Evolutionary conservation across 345 rosid genomes (phyloP).

Genomic region (Bretschneidera sinensis): DNA sequence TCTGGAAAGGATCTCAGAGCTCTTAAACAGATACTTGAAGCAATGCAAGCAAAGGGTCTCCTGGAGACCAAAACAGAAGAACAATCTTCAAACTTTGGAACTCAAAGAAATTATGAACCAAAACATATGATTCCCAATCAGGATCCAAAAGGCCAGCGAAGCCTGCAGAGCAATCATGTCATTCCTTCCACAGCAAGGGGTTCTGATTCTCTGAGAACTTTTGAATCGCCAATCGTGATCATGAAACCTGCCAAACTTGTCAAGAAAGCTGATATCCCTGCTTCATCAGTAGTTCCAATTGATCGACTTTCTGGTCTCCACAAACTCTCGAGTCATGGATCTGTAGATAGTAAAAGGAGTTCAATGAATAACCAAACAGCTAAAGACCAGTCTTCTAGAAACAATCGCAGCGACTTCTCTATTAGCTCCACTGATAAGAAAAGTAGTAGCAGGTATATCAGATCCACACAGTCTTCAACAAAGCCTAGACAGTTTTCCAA

Average conservation of each 20-base stretch:
- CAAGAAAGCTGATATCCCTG: slow-evolving; percentile 52
- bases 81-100: slow-evolving; percentile 44
- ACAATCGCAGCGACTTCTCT: slow-evolving; percentile 29
- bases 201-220: slow-evolving; percentile 38
- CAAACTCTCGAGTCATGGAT: slow-evolving; percentile 34
- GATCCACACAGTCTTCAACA: slow-evolving; percentile 35
- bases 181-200: slow-evolving; percentile 30
- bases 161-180: slow-evolving; percentile 19
- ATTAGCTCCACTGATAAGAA: slow-evolving; percentile 46
- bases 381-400: slow-evolving; percentile 46
- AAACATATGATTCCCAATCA: slow-evolving; percentile 33
- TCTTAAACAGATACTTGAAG: slow-evolving; percentile 79
- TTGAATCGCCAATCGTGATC: slow-evolving; percentile 89
- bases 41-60: slow-evolving; percentile 71
- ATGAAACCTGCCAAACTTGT: slow-evolving; percentile 90
- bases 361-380: slow-evolving; percentile 30
- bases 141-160: slow-evolving; percentile 31
- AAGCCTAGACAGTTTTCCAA: slow-evolving; percentile 41
- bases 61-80: slow-evolving; percentile 59
- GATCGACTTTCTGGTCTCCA: slow-evolving; percentile 44
- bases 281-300: slow-evolving; percentile 51
- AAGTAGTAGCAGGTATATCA: slow-evolving; percentile 34
- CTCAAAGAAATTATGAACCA: slow-evolving; percentile 34
- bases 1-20: slow-evolving; percentile 85
- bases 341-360: slow-evolving; percentile 34